phyloP scores from a whole-genome alignment of 169 alveolate species.

The Theileria orientalis region DNA sequence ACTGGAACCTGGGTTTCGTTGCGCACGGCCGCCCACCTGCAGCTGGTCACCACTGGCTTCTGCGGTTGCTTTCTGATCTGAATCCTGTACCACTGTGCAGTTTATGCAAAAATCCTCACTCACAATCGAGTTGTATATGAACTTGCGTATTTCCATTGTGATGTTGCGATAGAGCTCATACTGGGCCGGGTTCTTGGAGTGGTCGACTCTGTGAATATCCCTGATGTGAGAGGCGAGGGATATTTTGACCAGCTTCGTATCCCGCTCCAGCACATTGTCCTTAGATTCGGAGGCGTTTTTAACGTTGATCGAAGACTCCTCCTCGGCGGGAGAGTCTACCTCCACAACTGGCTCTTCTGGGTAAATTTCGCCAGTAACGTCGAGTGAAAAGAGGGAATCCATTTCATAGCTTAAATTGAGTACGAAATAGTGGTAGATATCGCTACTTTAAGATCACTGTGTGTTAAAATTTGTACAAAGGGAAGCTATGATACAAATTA shows the following conservation, averaged over 20 bases:
- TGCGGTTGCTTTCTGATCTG: neutral
- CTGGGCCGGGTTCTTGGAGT: constrained; percentile 11
- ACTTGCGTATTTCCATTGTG: constrained; percentile 40
- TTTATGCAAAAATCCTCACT: constrained; percentile 53
- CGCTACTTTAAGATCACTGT: neutral
- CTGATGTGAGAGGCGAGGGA: constrained; percentile 30
- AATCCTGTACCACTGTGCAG: neutral
- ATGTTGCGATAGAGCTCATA: constrained; percentile 19
- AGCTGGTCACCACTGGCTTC: neutral
- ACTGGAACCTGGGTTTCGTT: neutral
- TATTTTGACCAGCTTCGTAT: constrained; percentile 11
- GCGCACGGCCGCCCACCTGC: neutral
- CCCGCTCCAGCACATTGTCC: neutral
- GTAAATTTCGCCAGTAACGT: constrained; percentile 54
- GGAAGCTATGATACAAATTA: neutral
- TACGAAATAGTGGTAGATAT: no score
- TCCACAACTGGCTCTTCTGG: constrained; percentile 18
- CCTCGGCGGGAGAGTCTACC: constrained; percentile 32
- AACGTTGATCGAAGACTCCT: constrained; percentile 39
- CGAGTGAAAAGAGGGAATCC: constrained; percentile 38
- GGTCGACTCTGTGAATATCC: constrained; percentile 8
- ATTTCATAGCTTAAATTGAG: no score
- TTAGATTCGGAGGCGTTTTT: constrained; percentile 6
- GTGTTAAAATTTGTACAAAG: neutral
- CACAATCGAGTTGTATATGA: constrained; percentile 44